Percentiles rank a stretch among this genome's conserved stretches.
Evolutionary conservation across 1,284 basidiomycete genomes (phyloP).

Genomic region (Cryptococcus jaspeensis): DNA sequence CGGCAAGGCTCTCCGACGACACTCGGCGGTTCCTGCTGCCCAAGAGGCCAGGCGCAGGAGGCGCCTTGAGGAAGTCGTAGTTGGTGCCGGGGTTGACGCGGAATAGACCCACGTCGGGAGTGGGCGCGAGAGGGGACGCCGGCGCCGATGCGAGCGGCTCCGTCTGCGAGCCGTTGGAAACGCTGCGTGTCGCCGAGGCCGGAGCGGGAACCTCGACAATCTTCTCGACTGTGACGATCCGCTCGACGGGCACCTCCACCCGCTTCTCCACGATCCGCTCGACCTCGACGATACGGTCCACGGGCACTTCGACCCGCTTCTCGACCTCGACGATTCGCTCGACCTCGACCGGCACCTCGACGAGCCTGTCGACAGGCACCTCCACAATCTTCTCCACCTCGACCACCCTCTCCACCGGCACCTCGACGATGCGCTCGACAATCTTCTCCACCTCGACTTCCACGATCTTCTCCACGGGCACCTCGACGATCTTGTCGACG

Average conservation of each 20-base stretch:
- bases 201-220: slow-evolving; percentile 41
- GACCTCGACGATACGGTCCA: slow-evolving; percentile 38
- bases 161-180: slow-evolving; percentile 22
- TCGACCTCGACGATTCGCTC: slow-evolving; percentile 47
- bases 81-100: slow-evolving; percentile 42
- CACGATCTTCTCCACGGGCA: slow-evolving; percentile 35
- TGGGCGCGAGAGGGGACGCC: slow-evolving; percentile 18
- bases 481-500: slow-evolving; percentile 43
- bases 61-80: slow-evolving; percentile 52
- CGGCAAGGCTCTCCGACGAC: slow-evolving; percentile 22
- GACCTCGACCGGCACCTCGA: slow-evolving; percentile 40
- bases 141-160: slow-evolving; percentile 22
- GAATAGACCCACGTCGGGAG: slow-evolving; percentile 48
- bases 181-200: slow-evolving; percentile 11
- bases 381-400: slow-evolving; percentile 32
- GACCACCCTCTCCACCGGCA: slow-evolving; percentile 40
- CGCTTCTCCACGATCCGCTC: slow-evolving; percentile 51
- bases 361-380: slow-evolving; percentile 30
- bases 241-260: slow-evolving; percentile 38
- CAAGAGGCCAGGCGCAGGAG: slow-evolving; percentile 30
- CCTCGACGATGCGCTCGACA: slow-evolving; percentile 37
- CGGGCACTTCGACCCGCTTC: slow-evolving; percentile 39
- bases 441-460: slow-evolving; percentile 42
- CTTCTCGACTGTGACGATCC: slow-evolving; percentile 36
- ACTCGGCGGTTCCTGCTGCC: slow-evolving; percentile 15